Conservation (phyloP, 306 rosid genomes). For the Cucumis sativus region Cucumber_9930_V3 NC_026660.2:27167501-27168000, state of each 20-base stretch:
- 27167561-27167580: conserved; percentile 35
- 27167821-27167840: conserved; percentile 70
- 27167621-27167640: conserved; percentile 36
- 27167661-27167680: conserved; percentile 39
- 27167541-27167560: conserved; percentile 28
- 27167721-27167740: conserved; percentile 48
- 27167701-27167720: conserved; percentile 49
- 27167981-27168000: conserved; percentile 35
- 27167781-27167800: conserved; percentile 38
- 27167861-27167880: conserved; percentile 40
- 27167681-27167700: conserved; percentile 41
- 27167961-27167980: conserved; percentile 48
- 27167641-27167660: conserved; percentile 32
- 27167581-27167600: conserved; percentile 53
- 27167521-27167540: conserved; percentile 58
- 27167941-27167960: conserved; percentile 45
- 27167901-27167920: conserved; percentile 58
- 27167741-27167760: conserved; percentile 37
- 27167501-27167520: conserved; percentile 54
- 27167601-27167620: conserved; percentile 66
- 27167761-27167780: conserved; percentile 46
- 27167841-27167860: conserved; percentile 34
- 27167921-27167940: conserved; percentile 34
- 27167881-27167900: conserved; percentile 45
- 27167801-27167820: conserved; percentile 48